Conservation (phyloP, 805 yeast genomes). For the Candida koratica region DNA sequence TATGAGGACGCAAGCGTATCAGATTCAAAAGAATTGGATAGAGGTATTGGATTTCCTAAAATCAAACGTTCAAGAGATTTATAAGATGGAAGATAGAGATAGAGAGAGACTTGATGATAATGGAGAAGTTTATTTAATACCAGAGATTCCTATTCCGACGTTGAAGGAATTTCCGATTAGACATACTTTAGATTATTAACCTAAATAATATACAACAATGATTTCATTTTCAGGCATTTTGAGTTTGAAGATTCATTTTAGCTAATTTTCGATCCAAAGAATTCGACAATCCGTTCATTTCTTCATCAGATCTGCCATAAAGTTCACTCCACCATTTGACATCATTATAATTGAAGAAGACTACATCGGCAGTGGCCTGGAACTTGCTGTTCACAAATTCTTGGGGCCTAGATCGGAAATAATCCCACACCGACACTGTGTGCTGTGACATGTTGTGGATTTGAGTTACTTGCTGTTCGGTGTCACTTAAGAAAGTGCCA, state of each 20-base stretch:
- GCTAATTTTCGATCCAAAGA: slow-evolving; percentile 41
- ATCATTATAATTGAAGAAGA: slow-evolving; percentile 58
- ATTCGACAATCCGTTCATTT: slow-evolving; percentile 41
- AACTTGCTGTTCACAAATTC: slow-evolving; percentile 65
- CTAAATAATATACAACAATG: background rate
- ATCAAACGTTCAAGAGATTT: slow-evolving; percentile 70
- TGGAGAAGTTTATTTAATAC: slow-evolving; percentile 75
- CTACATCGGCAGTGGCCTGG: slow-evolving; percentile 30
- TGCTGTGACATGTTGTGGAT: slow-evolving; percentile 34
- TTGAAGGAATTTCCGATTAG: slow-evolving; percentile 60
- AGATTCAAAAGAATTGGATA: slow-evolving; percentile 64
- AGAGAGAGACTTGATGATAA: slow-evolving; percentile 86
- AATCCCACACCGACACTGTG: slow-evolving; percentile 90
- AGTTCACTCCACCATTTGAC: slow-evolving; percentile 89
- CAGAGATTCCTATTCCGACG: slow-evolving; percentile 69
- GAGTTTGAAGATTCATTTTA: slow-evolving; percentile 23
- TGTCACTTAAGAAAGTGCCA: slow-evolving; percentile 80
- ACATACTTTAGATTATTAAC: slow-evolving; percentile 55
- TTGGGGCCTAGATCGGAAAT: slow-evolving; percentile 67
- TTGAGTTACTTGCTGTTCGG: slow-evolving; percentile 56
- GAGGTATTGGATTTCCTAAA: slow-evolving; percentile 54
- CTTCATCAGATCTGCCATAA: slow-evolving; percentile 69
- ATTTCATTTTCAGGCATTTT: background rate
- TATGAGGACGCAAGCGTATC: slow-evolving; percentile 75
- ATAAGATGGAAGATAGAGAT: slow-evolving; percentile 75